phyloP scores from a whole-genome alignment of 2,329 filamentous ascomycete species.

The Xylariaceae sp. region DNA sequence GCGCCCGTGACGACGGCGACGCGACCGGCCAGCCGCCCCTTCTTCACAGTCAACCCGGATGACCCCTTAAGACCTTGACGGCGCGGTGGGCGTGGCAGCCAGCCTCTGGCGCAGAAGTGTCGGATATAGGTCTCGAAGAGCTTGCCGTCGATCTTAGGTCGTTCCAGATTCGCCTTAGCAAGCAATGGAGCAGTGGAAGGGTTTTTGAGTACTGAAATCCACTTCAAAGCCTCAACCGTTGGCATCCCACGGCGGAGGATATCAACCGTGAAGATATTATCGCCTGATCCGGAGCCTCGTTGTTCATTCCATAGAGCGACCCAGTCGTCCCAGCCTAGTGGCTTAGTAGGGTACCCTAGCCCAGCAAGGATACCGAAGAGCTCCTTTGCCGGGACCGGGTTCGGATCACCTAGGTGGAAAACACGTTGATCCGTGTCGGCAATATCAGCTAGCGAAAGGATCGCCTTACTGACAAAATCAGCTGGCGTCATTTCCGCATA shows the following conservation, averaged over 20 bases:
- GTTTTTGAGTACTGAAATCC: conserved; percentile 71
- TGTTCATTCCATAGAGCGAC: conserved; percentile 68
- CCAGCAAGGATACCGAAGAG: conserved; percentile 62
- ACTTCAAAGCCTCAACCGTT: conserved; percentile 63
- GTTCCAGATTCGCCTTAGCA: conserved; percentile 48
- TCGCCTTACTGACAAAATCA: conserved; percentile 73
- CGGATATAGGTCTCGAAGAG: conserved; percentile 75
- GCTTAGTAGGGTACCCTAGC: conserved; percentile 67
- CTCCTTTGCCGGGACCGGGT: conserved; percentile 60
- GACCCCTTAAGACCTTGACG: conserved; percentile 34
- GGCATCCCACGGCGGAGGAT: conserved; percentile 80
- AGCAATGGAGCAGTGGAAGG: conserved; percentile 60
- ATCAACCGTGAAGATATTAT: conserved; percentile 71
- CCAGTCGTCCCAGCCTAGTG: conserved; percentile 68
- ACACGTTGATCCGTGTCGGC: conserved; percentile 58
- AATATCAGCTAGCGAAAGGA: conserved; percentile 65
- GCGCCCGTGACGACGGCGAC: conserved; percentile 76
- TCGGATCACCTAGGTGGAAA: conserved; percentile 71
- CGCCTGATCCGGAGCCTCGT: conserved; percentile 58
- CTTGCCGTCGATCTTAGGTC: conserved; percentile 64
- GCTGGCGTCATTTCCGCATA: conserved; percentile 80
- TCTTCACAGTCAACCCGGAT: conserved; percentile 33
- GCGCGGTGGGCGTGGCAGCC: conserved; percentile 62
- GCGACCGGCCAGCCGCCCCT: conserved; percentile 61
- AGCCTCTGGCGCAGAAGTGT: conserved; percentile 76